Base-by-base conservation (phyloP, 805 yeast species). In the Zygotorulaspora florentina region DNA sequence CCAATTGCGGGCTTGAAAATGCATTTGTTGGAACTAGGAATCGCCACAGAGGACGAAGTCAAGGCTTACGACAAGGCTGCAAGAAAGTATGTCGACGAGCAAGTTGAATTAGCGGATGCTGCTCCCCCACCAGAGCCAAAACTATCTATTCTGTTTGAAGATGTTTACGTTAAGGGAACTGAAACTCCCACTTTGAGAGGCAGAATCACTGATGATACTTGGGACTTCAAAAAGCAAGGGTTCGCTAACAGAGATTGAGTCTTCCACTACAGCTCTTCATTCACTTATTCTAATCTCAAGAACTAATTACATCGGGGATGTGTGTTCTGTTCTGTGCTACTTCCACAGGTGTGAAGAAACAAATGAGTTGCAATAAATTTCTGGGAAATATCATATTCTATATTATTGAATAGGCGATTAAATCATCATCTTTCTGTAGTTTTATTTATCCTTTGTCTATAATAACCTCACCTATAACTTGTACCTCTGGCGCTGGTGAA, bases 1-100 rank as follows among this genome's bases (percentile, higher is more conserved):
- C 97, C 98, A 61, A 88, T 93, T 70, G 90, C 96, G 46, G 98
- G 98, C 59, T 81, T 93, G 67, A 91, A 90, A 80, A 83, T 82
- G 63, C 86, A 81, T 53, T 75, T 93, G 56, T 68, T 90, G 62
- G 96, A 89, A 59, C 77, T 81, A 68, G 80, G 77, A 53, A 81
- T 93, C 60, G 95, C 96, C 52, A 77, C 95, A 51, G 99, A 91
- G 77, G 95, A 84, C 48, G 98, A 93, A 77, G 79, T 93, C 71
- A 91, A 89, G 77, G 70, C 86, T 50, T 85, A 88, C 68, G 99
- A 93, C 76, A 93, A 93, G 78, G 89, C 85, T 58, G 96, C 96
- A 53, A 89, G 99, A 78, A 81, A 86, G 63, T 87, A 82, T 69
- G 97, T 93, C 58, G 97, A 89, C 64, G 89, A 86, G 74, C 96